phyloP scores from a whole-genome alignment of 2,329 filamentous ascomycete genomes.

The Emydomyces testavorans region DNA sequence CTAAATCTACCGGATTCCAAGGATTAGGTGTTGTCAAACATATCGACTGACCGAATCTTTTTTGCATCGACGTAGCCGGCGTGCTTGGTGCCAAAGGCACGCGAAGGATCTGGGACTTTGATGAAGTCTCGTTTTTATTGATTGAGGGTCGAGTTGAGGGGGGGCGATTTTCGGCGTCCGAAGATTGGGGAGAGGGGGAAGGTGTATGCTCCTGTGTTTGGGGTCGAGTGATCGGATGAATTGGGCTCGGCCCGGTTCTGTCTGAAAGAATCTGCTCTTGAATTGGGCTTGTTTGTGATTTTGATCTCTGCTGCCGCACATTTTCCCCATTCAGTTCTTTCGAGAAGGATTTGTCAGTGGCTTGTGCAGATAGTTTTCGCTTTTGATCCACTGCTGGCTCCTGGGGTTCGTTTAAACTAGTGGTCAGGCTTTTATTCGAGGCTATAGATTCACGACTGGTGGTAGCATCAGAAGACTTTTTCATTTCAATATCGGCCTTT shows the following conservation, averaged over 20 bases:
- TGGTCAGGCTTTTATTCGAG: not conserved
- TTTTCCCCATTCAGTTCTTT: not conserved
- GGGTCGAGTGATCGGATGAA: constrained; percentile 21
- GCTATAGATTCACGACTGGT: not conserved
- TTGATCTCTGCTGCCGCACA: not conserved
- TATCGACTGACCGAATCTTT: constrained; percentile 39
- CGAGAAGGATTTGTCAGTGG: not conserved
- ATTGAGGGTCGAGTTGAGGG: constrained; percentile 53
- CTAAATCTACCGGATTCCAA: constrained; percentile 68
- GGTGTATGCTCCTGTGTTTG: constrained; percentile 38
- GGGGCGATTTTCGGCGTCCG: constrained; percentile 68
- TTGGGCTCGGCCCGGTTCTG: constrained; percentile 4
- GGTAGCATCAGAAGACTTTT: not conserved
- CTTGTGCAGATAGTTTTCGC: not conserved
- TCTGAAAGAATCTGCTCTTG: not conserved
- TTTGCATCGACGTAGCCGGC: constrained; percentile 47
- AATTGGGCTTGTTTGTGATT: not conserved
- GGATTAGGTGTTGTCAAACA: constrained; percentile 46
- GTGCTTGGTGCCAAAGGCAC: constrained; percentile 36
- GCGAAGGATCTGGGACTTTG: constrained; percentile 28
- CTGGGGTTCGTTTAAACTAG: not conserved
- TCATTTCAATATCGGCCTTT: not conserved
- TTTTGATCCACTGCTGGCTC: not conserved
- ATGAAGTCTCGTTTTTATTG: constrained; percentile 29
- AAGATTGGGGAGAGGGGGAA: constrained; percentile 61